Percentiles rank a stretch among this genome's conserved stretches.
Conservation (phyloP, 257 asterid genomes). For the Leptodermis oblonga region DNA sequence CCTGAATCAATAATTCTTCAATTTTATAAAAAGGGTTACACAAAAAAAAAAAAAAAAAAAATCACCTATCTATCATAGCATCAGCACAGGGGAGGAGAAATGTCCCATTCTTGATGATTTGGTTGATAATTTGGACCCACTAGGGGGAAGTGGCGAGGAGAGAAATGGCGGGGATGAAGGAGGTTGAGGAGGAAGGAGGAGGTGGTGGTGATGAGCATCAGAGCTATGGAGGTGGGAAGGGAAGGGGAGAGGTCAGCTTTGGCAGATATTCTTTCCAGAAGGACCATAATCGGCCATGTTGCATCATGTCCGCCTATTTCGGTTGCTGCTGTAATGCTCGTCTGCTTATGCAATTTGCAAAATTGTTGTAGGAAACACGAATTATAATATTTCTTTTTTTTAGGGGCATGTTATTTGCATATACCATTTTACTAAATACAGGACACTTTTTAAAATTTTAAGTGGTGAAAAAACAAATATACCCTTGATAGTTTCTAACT, state of each 20-base stretch:
- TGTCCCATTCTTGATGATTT: conserved; percentile 26
- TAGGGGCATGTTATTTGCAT: too few relatives aligned
- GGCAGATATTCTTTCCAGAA: conserved; percentile 7
- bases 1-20: not conserved
- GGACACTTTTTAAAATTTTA: too few relatives aligned
- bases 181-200: conserved; percentile 11
- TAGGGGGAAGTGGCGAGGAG: conserved; percentile 20
- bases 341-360: too few relatives aligned
- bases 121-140: conserved; percentile 20
- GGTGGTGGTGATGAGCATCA: conserved; percentile 11
- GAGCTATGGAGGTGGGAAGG: conserved; percentile 9
- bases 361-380: not conserved
- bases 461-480: too few relatives aligned
- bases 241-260: not conserved
- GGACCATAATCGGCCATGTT: conserved; percentile 36
- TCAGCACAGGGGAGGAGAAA: conserved; percentile 27
- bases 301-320: conserved; percentile 40
- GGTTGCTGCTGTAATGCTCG: not conserved
- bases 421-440: too few relatives aligned
- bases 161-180: conserved; percentile 11
- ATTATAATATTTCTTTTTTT: too few relatives aligned
- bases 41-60: too few relatives aligned
- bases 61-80: conserved; percentile 36
- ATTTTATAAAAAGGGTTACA: conserved; percentile 3
- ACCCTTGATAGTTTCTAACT: too few relatives aligned